A percentile compares a stretch with the other conserved stretches of the same genome.
phyloP scores from a whole-genome alignment of 2,329 filamentous ascomycete genomes.

The Chaetomiaceae sp. region DNA sequence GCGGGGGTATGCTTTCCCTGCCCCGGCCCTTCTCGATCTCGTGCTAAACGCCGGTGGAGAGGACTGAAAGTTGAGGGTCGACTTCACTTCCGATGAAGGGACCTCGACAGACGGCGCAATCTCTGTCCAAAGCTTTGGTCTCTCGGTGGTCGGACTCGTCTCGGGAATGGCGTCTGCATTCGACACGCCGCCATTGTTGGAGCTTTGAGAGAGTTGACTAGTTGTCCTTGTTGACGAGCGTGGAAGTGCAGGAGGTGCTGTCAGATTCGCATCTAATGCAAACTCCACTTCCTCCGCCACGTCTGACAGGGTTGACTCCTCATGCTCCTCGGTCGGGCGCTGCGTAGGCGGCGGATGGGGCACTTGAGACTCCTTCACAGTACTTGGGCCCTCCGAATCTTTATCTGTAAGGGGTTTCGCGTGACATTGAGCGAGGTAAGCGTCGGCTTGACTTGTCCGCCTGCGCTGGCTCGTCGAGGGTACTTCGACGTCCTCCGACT shows the following conservation, averaged over 20 bases:
- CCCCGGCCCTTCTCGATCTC: conserved; percentile 11
- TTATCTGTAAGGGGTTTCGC: conserved; percentile 12
- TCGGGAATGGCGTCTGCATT: conserved; percentile 26
- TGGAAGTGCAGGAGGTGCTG: conserved; percentile 1
- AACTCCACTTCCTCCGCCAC: conserved; percentile 7
- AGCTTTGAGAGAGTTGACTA: not conserved
- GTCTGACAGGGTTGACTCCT: conserved; percentile 23
- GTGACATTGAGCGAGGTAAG: conserved; percentile 19
- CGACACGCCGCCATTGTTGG: conserved; percentile 7
- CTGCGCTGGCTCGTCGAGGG: conserved; percentile 30
- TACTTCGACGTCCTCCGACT: conserved; percentile 32
- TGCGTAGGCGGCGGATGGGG: conserved; percentile 1
- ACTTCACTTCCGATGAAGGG: not conserved
- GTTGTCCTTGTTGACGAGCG: conserved; percentile 6
- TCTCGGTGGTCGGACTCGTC: conserved; percentile 25
- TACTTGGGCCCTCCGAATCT: conserved; percentile 20
- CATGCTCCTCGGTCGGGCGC: not conserved
- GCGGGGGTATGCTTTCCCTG: not conserved
- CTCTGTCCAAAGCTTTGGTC: not conserved
- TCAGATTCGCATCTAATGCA: conserved; percentile 7
- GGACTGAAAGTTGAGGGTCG: conserved; percentile 17
- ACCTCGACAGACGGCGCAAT: not conserved
- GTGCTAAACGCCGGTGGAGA: conserved; percentile 24
- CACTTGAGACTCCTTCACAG: conserved; percentile 20
- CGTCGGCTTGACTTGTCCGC: conserved; percentile 17